phyloP scores from a whole-genome alignment of 2,329 filamentous ascomycete species.

The Sclerotinia spermophila region DNA sequence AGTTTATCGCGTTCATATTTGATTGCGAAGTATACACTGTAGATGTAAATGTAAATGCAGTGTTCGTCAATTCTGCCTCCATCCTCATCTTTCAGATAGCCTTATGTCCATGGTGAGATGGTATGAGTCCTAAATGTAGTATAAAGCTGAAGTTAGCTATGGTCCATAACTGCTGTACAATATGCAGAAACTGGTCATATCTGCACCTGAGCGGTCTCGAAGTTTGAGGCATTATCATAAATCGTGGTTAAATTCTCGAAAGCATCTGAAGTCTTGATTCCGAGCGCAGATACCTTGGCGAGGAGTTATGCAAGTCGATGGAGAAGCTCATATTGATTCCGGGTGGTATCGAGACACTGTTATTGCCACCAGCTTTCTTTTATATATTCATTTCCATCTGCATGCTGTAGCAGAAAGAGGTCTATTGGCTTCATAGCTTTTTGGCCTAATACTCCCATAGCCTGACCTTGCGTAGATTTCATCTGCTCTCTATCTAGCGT shows the following conservation, averaged over 20 bases:
- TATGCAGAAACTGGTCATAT: not conserved
- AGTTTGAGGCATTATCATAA: not conserved
- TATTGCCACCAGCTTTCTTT: not conserved
- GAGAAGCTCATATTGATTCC: not conserved
- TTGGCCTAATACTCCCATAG: not conserved
- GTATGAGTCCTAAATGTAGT: not conserved
- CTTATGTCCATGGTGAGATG: not conserved
- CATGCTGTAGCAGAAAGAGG: not conserved
- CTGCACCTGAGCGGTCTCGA: not conserved
- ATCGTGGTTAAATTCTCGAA: not conserved
- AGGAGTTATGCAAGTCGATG: not conserved
- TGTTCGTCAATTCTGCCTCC: not conserved
- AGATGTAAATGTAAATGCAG: not conserved
- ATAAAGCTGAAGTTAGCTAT: not conserved
- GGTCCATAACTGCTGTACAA: not conserved
- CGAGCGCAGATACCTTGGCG: not conserved
- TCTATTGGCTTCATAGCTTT: not conserved
- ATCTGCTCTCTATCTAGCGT: not conserved
- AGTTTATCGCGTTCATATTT: not conserved
- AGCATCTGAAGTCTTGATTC: not conserved
- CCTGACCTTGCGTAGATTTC: not conserved
- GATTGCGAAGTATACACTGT: not conserved
- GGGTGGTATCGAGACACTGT: not conserved
- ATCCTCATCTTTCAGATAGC: not conserved
- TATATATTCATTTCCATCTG: not conserved